phyloP scores from a whole-genome alignment of 225 moss, liverwort and hornwort species.

The Bryoerythrophyllum caledonicum region DNA sequence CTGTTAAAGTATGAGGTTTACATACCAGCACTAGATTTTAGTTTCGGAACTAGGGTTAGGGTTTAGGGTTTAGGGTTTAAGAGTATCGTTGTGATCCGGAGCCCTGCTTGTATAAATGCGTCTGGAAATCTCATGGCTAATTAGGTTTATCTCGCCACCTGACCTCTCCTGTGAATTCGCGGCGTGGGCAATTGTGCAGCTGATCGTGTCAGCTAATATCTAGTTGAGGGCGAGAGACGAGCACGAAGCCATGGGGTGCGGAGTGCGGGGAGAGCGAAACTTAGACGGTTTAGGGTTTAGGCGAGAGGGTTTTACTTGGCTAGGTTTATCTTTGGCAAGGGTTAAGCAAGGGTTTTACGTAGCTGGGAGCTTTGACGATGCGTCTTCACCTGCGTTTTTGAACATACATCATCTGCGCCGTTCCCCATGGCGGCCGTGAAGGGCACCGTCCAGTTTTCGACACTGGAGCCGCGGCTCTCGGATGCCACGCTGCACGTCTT shows the following conservation, averaged over 20 bases:
- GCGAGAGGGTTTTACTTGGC: background rate
- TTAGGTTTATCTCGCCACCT: background rate
- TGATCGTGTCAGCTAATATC: too few relatives aligned
- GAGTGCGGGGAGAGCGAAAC: background rate
- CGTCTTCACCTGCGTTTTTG: background rate
- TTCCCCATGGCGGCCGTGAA: slow-evolving; percentile 48
- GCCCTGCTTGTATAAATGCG: background rate
- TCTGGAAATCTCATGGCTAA: background rate
- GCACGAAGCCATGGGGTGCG: background rate
- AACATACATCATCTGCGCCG: background rate
- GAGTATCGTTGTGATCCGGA: background rate
- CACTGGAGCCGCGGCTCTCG: slow-evolving; percentile 70
- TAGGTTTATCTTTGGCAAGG: too few relatives aligned
- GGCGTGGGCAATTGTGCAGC: background rate
- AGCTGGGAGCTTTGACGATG: background rate
- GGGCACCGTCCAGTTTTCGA: slow-evolving; percentile 58
- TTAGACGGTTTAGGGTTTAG: background rate
- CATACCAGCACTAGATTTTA: too few relatives aligned
- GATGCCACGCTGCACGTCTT: slow-evolving; percentile 68
- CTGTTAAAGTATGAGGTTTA: too few relatives aligned
- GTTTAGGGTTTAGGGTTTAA: background rate
- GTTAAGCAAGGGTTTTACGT: background rate
- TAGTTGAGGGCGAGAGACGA: background rate
- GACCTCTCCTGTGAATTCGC: background rate
- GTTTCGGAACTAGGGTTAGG: too few relatives aligned